These are phyloP conservation scores for Euphrasia confusa DNA, from an alignment of 257 asterid genomes.

Conservation along the genomic window DNA sequence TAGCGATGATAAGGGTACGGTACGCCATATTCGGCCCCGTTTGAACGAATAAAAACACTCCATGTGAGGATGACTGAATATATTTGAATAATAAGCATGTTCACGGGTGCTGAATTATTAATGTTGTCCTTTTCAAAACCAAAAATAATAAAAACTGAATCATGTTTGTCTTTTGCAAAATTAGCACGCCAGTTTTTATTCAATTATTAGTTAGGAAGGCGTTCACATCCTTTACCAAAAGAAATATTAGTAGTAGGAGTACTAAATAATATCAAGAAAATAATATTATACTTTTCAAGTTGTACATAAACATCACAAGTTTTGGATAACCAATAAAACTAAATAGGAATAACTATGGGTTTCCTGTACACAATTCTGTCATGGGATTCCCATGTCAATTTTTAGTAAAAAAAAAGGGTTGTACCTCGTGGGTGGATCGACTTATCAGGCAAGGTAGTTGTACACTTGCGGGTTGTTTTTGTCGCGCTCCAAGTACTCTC, in stretches of 20 bases:
- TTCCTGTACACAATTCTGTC: constrained; percentile 59
- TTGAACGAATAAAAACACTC: background rate
- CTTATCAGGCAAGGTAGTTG: constrained; percentile 77
- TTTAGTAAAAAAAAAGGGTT: constrained; percentile 20
- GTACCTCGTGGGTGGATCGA: constrained; percentile 18
- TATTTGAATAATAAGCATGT: constrained; percentile 3
- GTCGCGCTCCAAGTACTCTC: constrained; percentile 94
- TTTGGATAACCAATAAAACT: constrained; percentile 9
- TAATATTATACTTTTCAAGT: constrained; percentile 29
- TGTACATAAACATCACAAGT: constrained; percentile 30
- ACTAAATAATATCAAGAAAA: background rate
- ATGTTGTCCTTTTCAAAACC: background rate
- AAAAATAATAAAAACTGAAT: background rate
- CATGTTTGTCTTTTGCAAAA: background rate
- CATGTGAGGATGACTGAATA: background rate
- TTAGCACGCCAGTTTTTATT: background rate
- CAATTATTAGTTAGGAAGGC: background rate
- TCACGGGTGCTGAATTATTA: constrained; percentile 10
- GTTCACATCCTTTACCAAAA: background rate
- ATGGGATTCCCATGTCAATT: constrained; percentile 32
- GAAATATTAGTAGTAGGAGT: background rate
- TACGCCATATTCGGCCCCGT: background rate
- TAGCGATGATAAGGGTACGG: background rate
- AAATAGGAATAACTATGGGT: constrained; percentile 24
- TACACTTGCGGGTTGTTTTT: constrained; percentile 87